These are phyloP conservation scores for Fraxinus greggii DNA, from an alignment of 305 asterid genomes.

Conservation along the genomic window DNA sequence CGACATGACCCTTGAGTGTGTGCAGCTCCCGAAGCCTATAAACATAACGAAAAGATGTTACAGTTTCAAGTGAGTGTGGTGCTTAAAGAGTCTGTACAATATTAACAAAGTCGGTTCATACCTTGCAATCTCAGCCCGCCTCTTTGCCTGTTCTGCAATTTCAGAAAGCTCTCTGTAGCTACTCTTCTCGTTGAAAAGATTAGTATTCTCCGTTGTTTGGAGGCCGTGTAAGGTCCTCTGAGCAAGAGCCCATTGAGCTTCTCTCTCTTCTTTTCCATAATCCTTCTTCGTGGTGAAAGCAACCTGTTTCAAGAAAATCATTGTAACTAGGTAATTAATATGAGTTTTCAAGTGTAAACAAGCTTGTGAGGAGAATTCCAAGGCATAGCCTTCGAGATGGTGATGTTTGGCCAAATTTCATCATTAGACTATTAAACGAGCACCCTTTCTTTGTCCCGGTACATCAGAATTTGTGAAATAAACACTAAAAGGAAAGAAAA, in stretches of 20 bases:
- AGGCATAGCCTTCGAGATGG: not conserved
- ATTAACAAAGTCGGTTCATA: not conserved
- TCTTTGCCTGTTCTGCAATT: constrained; percentile 56
- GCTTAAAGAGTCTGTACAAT: not conserved
- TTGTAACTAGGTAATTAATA: not conserved
- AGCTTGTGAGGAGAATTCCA: not conserved
- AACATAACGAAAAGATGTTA: not conserved
- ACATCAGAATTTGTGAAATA: not conserved
- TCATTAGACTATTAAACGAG: not conserved
- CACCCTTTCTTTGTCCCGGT: not conserved
- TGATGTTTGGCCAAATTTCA: not conserved
- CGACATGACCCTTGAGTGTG: constrained; percentile 55
- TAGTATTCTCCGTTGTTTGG: constrained; percentile 34
- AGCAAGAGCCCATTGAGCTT: constrained; percentile 60
- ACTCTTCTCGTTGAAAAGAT: constrained; percentile 33
- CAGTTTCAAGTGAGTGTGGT: not conserved
- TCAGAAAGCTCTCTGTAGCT: constrained; percentile 50
- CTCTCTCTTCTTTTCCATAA: constrained; percentile 51
- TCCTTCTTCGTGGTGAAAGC: constrained; percentile 54
- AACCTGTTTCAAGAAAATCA: constrained; percentile 28
- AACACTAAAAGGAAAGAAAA: not conserved
- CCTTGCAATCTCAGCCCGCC: constrained; percentile 61
- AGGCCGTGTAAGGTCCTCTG: constrained; percentile 61
- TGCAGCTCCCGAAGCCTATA: constrained; percentile 52
- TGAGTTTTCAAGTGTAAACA: not conserved